A percentile compares a stretch with the other conserved stretches of the same genome.
phyloP scores from a whole-genome alignment of 495 filamentous ascomycete species.

The Hyaloscypha variabilis region DNA sequence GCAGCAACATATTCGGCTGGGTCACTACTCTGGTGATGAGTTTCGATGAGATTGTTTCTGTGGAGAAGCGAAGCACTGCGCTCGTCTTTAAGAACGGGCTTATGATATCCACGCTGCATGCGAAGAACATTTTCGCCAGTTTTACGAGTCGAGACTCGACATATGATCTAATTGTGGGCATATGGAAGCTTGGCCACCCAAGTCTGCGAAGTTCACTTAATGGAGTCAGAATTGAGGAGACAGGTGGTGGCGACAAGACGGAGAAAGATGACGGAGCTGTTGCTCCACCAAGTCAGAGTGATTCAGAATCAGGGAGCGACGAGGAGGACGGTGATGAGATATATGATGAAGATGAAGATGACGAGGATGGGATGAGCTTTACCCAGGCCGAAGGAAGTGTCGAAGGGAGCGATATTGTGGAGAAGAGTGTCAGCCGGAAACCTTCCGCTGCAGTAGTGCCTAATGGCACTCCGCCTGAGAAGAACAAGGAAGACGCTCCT shows the following conservation, averaged over 20 bases:
- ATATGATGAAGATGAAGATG: conserved; percentile 78
- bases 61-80: conserved; percentile 96
- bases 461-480: conserved; percentile 50
- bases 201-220: conserved; percentile 85
- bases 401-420: conserved; percentile 62
- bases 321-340: conserved; percentile 68
- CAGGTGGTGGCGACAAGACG: conserved; percentile 84
- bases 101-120: conserved; percentile 93
- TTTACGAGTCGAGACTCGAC: conserved; percentile 93
- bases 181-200: conserved; percentile 97
- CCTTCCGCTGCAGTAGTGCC: conserved; percentile 60
- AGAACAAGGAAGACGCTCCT: conserved; percentile 55
- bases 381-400: conserved; percentile 60
- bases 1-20: conserved; percentile 98
- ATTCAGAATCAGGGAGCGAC: conserved; percentile 61
- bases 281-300: conserved; percentile 42
- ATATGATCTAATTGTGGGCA: conserved; percentile 94
- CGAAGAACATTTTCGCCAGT: conserved; percentile 93
- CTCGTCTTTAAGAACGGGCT: conserved; percentile 97
- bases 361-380: conserved; percentile 57
- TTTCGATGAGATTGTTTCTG: conserved; percentile 94
- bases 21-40: conserved; percentile 95
- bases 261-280: conserved; percentile 70
- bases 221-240: conserved; percentile 77
- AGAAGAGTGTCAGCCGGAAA: conserved; percentile 64